Evolutionary conservation across 2,329 filamentous ascomycete species (phyloP).

Genomic region (Neospermospora avenae): DNA sequence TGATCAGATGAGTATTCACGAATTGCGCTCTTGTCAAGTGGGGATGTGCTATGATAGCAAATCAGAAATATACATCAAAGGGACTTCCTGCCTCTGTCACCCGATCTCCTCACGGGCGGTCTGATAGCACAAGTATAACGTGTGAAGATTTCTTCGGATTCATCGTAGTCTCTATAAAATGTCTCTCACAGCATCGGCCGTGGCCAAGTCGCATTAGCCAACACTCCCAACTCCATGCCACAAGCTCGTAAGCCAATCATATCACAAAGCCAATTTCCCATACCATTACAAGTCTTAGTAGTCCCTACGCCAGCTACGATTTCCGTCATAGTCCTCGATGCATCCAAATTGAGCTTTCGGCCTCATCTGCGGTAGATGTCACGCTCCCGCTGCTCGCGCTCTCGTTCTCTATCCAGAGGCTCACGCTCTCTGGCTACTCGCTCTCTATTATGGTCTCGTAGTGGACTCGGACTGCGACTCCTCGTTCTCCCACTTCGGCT

Average conservation of each 20-base stretch:
- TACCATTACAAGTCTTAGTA: neutral
- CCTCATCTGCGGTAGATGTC: slow-evolving; percentile 26
- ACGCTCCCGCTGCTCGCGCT: slow-evolving; percentile 21
- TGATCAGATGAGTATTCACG: too few relatives aligned
- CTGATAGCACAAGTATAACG: too few relatives aligned
- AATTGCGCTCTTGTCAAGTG: too few relatives aligned
- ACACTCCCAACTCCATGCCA: neutral
- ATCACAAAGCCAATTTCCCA: neutral
- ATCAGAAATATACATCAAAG: too few relatives aligned
- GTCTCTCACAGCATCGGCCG: neutral
- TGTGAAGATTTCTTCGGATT: neutral
- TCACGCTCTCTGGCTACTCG: slow-evolving; percentile 40
- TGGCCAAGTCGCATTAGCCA: neutral
- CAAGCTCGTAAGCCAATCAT: neutral
- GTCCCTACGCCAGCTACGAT: neutral
- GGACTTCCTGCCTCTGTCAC: too few relatives aligned
- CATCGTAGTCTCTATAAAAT: neutral
- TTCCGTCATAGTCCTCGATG: neutral
- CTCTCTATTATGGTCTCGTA: slow-evolving; percentile 38
- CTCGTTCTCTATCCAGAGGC: slow-evolving; percentile 26
- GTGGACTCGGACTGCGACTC: slow-evolving; percentile 46
- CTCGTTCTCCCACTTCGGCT: slow-evolving; percentile 36
- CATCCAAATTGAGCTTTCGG: neutral
- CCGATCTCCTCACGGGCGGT: too few relatives aligned
- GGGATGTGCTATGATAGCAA: too few relatives aligned